Base-by-base conservation (phyloP, 306 rosid species). In the Medicago ruthenica region DNA sequence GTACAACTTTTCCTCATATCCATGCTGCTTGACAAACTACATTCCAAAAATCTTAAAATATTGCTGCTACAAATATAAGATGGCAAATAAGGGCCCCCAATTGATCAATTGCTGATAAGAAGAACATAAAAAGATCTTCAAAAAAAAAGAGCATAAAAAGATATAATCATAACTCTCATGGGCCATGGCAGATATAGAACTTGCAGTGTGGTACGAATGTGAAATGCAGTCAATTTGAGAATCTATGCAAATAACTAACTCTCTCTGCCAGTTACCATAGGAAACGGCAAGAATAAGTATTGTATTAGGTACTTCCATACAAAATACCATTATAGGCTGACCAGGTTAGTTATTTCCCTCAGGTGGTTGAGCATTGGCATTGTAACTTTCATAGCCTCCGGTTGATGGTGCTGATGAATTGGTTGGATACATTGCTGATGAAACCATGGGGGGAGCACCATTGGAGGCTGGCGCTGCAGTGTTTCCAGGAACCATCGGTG, bases 381-480 rank as follows among this genome's bases (percentile, higher is more conserved):
- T 85, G 80, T 79, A 79, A 76, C 53, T 73, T 53, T 79, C 88
- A 67, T 82, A 82, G 20, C 84, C 82, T 63, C 84, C 88, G 37
- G 82, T 42, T 63, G 86, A 16, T 47, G 89, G 81, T 54, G 89
- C 61, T 0, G 80, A 7, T 0, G 63, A 76, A 80, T 80, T 85
- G 51, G 86, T 45, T 62, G 80, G 89, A 77, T 79, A 85, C 79
- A 82, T 73, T 27, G 81, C 73, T 68, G 83, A 48, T 48, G 89
- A 70, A 9, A 58, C 82, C 78, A 76, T 71, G 21, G 85, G 21
- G 14, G 89, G 83, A 68, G 86, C 78, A 53, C 86, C 89, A 69
- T 82, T 85, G 39, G 86, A 76, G 76, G 86, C 51, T 24, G 83
- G 78, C 9, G 84, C 3, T 37, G 72, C 66, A 76, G 86, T 51